Percentiles rank a stretch among this genome's conserved stretches.
Conservation (phyloP, 2,329 filamentous ascomycete species). For the Aureobasidium sp. region DNA sequence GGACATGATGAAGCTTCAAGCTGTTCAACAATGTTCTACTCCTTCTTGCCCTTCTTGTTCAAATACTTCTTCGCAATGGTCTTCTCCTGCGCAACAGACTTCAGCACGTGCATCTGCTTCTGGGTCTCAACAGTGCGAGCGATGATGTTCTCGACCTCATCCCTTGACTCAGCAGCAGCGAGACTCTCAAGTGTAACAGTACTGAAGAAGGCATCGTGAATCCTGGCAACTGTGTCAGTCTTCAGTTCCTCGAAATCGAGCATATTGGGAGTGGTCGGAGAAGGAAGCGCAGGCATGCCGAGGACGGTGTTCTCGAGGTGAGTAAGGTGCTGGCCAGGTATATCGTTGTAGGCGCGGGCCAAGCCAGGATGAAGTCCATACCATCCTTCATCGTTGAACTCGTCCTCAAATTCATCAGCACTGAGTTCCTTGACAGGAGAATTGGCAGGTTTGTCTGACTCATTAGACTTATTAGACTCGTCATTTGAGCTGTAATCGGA, state of each 20-base stretch:
- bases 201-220: neutral
- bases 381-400: neutral
- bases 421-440: neutral
- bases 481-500: neutral
- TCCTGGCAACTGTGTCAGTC: neutral
- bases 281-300: neutral
- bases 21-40: neutral
- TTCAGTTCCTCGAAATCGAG: neutral
- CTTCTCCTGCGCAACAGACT: neutral
- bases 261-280: neutral
- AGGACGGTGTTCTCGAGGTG: neutral
- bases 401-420: neutral
- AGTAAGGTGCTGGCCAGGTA: neutral
- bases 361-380: slow-evolving; percentile 2
- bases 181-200: neutral
- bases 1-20: neutral
- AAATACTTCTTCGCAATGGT: neutral
- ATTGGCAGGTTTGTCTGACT: neutral
- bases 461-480: neutral
- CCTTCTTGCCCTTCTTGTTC: neutral
- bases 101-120: neutral
- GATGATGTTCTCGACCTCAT: neutral
- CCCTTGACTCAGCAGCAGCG: neutral
- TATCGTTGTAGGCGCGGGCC: neutral
- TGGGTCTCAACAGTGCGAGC: neutral